Conservation (phyloP, 129 eudicot species). For the Lactuca sativa region DNA sequence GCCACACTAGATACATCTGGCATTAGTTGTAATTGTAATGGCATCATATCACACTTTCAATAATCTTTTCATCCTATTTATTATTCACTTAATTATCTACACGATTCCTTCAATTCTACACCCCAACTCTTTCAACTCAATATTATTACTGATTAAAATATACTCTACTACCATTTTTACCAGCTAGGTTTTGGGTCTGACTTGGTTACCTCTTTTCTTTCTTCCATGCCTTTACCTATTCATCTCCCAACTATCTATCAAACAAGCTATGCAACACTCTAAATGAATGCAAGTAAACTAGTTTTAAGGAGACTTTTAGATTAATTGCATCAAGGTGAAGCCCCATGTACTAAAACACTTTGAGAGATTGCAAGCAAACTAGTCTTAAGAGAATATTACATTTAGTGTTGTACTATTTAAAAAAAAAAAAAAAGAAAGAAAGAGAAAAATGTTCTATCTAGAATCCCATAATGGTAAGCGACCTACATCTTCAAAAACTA, state of each 20-base stretch:
- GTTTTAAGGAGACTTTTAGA: neutral
- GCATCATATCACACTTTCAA: constrained; percentile 25
- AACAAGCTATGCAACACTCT: neutral
- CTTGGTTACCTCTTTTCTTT: constrained; percentile 3
- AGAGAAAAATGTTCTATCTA: neutral
- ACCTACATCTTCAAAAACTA: constrained; percentile 6
- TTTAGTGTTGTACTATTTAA: neutral
- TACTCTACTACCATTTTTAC: no score
- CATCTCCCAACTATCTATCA: constrained; percentile 9
- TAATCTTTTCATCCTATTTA: constrained; percentile 21
- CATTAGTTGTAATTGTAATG: constrained; percentile 46
- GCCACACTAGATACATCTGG: constrained; percentile 80
- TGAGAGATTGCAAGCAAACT: neutral
- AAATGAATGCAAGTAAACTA: neutral
- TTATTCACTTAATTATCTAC: no score
- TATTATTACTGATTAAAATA: no score
- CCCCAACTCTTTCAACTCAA: no score
- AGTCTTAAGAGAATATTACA: constrained; percentile 7
- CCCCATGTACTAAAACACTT: no score
- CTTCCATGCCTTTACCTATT: neutral
- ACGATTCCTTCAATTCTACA: no score
- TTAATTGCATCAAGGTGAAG: neutral
- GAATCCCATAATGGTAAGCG: constrained; percentile 9
- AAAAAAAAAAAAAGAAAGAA: neutral
- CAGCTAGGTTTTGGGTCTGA: no score